A percentile compares a stretch with the other conserved stretches of the same genome.
These are phyloP conservation scores for Cercospora berteroae DNA, from an alignment of 2,329 filamentous ascomycete species.

Conservation along the genomic window DNA sequence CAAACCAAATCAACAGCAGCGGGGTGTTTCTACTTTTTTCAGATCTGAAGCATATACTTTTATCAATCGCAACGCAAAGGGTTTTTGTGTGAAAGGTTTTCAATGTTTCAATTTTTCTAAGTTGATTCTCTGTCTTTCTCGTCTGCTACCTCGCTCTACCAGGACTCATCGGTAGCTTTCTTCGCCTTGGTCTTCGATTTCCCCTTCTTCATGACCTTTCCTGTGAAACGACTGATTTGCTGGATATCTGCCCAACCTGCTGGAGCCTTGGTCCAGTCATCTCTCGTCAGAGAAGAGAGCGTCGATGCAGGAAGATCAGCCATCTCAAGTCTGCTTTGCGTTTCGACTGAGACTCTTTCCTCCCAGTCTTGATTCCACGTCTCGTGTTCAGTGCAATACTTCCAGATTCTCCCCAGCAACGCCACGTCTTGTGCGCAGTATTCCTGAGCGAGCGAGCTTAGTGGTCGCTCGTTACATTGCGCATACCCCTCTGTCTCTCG, in stretches of 20 bases:
- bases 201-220: neutral
- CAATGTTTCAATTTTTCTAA: neutral
- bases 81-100: neutral
- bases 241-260: neutral
- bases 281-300: neutral
- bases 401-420: neutral
- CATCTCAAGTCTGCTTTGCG: neutral
- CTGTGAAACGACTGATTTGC: neutral
- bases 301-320: neutral
- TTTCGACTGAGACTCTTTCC: neutral
- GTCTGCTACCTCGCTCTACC: neutral
- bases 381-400: neutral
- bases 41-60: neutral
- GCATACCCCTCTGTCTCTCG: neutral
- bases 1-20: neutral
- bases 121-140: neutral
- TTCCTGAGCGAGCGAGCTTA: neutral
- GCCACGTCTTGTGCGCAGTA: neutral
- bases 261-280: neutral
- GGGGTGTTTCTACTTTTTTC: neutral
- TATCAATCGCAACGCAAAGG: neutral
- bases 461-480: neutral
- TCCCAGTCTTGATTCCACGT: neutral
- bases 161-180: neutral
- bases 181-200: neutral